Evolutionary conservation across 2,329 filamentous ascomycete genomes (phyloP).

Genomic region (Pseudocercospora fijiensis): DNA sequence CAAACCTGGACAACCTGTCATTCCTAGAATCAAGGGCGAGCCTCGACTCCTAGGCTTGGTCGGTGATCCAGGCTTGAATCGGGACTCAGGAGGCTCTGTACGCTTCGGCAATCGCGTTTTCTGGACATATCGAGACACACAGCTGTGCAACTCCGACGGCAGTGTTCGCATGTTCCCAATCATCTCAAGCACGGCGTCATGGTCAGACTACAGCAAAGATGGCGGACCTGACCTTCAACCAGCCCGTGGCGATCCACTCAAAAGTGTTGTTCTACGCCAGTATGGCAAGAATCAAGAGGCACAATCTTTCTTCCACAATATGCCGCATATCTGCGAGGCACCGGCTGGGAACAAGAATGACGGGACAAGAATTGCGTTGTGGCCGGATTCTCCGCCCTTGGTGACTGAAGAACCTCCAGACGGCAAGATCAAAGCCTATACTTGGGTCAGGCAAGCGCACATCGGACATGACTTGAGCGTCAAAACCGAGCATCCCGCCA

Average conservation of each 20-base stretch:
- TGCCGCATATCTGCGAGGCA: slow-evolving; percentile 15
- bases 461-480: slow-evolving; percentile 18
- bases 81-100: slow-evolving; percentile 23
- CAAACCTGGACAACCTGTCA: slow-evolving; percentile 9
- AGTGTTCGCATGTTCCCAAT: slow-evolving; percentile 22
- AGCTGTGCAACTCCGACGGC: slow-evolving; percentile 19
- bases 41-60: slow-evolving; percentile 19
- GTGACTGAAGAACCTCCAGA: slow-evolving; percentile 16
- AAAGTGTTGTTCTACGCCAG: slow-evolving; percentile 14
- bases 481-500: slow-evolving; percentile 17
- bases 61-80: slow-evolving; percentile 19
- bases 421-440: slow-evolving; percentile 21
- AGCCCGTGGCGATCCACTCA: slow-evolving; percentile 7
- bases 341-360: slow-evolving; percentile 19
- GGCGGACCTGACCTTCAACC: slow-evolving; percentile 20
- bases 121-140: slow-evolving; percentile 25
- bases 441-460: slow-evolving; percentile 21
- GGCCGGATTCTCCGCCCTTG: slow-evolving; percentile 21
- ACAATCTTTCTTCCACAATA: slow-evolving; percentile 18
- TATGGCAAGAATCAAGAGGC: slow-evolving; percentile 19
- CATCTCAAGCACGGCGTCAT: slow-evolving; percentile 24
- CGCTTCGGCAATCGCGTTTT: slow-evolving; percentile 21
- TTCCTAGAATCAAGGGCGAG: slow-evolving; percentile 19
- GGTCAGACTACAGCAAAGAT: slow-evolving; percentile 19
- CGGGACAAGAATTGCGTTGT: slow-evolving; percentile 19